Evolutionary conservation across 2,329 filamentous ascomycete species (phyloP).

Genomic region (Epichloe elymi): DNA sequence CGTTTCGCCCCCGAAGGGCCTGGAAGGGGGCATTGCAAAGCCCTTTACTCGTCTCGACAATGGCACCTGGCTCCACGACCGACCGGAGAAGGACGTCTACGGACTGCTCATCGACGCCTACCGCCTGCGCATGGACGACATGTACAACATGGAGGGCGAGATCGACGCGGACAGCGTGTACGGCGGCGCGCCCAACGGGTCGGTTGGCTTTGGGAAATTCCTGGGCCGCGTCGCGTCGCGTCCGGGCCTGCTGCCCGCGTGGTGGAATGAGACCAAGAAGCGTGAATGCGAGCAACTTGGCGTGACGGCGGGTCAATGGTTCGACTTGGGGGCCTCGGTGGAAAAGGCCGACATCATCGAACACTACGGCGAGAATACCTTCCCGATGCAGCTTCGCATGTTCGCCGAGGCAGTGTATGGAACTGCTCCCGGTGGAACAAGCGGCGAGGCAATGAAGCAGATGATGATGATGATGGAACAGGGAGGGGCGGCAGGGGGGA

Average conservation of each 20-base stretch:
- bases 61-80: conserved; percentile 29
- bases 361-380: conserved; percentile 27
- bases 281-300: conserved; percentile 24
- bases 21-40: conserved; percentile 16
- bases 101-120: conserved; percentile 33
- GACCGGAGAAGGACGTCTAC: conserved; percentile 30
- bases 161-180: conserved; percentile 18
- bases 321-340: conserved; percentile 8
- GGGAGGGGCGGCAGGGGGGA: background rate
- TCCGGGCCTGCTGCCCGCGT: conserved; percentile 25
- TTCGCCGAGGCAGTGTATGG: conserved; percentile 28
- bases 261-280: conserved; percentile 29
- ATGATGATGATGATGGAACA: conserved; percentile 14
- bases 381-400: conserved; percentile 38
- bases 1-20: conserved; percentile 13
- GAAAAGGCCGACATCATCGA: conserved; percentile 24
- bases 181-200: conserved; percentile 9
- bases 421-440: conserved; percentile 14
- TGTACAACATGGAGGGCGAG: conserved; percentile 15
- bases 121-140: conserved; percentile 31
- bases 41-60: conserved; percentile 28
- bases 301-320: conserved; percentile 16
- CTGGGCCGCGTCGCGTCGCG: conserved; percentile 15
- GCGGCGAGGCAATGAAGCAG: conserved; percentile 13
- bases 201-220: conserved; percentile 24